Evolutionary conservation across 768 basidiomycete genomes (phyloP).

Genomic region (Lentinula boryana): DNA sequence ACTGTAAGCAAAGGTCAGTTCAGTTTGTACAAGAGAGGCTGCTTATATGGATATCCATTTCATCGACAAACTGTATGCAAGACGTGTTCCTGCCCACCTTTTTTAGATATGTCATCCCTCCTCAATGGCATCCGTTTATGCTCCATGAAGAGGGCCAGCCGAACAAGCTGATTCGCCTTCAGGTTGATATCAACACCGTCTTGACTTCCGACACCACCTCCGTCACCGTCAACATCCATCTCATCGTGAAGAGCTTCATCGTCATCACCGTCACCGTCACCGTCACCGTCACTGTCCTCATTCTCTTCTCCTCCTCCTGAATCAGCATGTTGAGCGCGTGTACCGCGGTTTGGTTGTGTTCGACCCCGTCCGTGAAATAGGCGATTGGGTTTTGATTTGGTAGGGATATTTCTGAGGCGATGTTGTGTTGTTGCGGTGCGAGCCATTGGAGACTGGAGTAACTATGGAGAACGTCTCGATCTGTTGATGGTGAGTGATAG

Average conservation of each 20-base stretch:
- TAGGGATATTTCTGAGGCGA: background rate
- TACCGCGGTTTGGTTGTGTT: background rate
- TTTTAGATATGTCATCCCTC: constrained; percentile 84
- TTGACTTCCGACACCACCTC: constrained; percentile 19
- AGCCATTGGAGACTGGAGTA: background rate
- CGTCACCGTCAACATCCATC: constrained; percentile 27
- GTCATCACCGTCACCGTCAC: constrained; percentile 22
- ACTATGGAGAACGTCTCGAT: no score
- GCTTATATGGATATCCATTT: no score
- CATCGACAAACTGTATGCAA: no score
- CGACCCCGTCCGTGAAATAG: background rate
- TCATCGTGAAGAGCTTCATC: constrained; percentile 30
- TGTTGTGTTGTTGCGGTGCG: background rate
- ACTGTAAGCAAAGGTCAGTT: constrained; percentile 23
- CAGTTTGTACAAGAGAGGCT: no score
- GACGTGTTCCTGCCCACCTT: constrained; percentile 38
- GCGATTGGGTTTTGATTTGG: background rate
- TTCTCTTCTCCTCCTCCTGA: constrained; percentile 11
- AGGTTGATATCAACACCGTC: constrained; percentile 40
- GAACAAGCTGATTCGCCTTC: constrained; percentile 66
- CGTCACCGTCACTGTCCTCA: constrained; percentile 18
- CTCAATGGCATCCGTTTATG: constrained; percentile 59
- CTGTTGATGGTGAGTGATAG: no score
- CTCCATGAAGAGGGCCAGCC: constrained; percentile 79
- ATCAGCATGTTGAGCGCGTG: background rate